A percentile compares a stretch with the other conserved stretches of the same genome.
phyloP scores from a whole-genome alignment of 495 filamentous ascomycete genomes.

The Daldinia caldariorum region DNA sequence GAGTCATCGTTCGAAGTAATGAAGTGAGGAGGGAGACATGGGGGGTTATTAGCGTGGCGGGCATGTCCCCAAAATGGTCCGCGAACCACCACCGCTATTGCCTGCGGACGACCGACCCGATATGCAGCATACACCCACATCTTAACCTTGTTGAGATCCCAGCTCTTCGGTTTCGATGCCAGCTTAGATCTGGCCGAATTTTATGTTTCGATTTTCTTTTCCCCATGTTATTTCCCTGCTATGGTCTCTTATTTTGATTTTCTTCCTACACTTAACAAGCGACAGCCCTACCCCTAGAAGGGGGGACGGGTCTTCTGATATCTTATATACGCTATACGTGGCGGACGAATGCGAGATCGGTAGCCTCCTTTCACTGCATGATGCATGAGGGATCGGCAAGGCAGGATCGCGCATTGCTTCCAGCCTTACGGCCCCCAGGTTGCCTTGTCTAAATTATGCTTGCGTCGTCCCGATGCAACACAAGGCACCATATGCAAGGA shows the following conservation, averaged over 20 bases:
- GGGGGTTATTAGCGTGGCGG: constrained; percentile 18
- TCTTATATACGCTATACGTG: constrained; percentile 11
- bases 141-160: neutral
- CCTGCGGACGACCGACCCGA: constrained; percentile 25
- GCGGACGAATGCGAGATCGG: constrained; percentile 24
- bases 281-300: neutral
- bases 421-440: constrained; percentile 31
- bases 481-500: constrained; percentile 23
- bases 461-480: constrained; percentile 33
- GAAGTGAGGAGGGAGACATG: constrained; percentile 14
- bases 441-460: constrained; percentile 20
- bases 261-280: neutral
- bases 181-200: neutral
- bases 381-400: constrained; percentile 33
- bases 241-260: constrained; percentile 8
- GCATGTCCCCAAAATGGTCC: constrained; percentile 30
- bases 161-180: constrained; percentile 18
- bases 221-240: constrained; percentile 15
- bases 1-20: neutral
- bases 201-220: constrained; percentile 15
- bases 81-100: constrained; percentile 27
- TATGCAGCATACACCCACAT: neutral
- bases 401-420: constrained; percentile 28
- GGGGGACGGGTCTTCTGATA: neutral
- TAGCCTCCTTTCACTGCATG: constrained; percentile 25